Percentiles rank a stretch among this genome's conserved stretches.
Evolutionary conservation across 1,284 basidiomycete species (phyloP).

Genomic region (Leucoagaricus sp.): DNA sequence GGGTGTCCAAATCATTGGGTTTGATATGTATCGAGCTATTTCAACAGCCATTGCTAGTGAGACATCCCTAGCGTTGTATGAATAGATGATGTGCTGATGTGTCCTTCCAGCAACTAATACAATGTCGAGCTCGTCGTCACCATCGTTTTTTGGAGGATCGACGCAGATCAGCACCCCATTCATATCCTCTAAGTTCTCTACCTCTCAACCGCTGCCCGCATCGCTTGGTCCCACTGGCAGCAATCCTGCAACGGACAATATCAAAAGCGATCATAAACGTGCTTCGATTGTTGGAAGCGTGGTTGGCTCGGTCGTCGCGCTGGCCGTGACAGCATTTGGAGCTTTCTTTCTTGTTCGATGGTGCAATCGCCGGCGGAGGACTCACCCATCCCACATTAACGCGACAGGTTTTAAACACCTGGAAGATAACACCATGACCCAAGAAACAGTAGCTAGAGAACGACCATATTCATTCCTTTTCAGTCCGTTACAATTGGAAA

Average conservation of each 20-base stretch:
- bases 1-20: too few relatives aligned
- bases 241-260: not conserved
- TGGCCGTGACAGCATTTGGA: not conserved
- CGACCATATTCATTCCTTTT: not conserved
- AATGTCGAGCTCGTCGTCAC: too few relatives aligned
- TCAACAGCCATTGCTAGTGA: not conserved
- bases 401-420: not conserved
- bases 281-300: conserved; percentile 1
- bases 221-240: not conserved
- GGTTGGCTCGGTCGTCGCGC: conserved; percentile 1
- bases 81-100: too few relatives aligned
- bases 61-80: too few relatives aligned
- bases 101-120: too few relatives aligned
- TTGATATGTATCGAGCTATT: conserved; percentile 2
- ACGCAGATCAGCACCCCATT: too few relatives aligned
- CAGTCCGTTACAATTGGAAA: conserved; percentile 8
- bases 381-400: not conserved
- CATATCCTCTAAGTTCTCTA: too few relatives aligned
- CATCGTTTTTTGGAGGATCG: too few relatives aligned
- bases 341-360: not conserved
- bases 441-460: not conserved
- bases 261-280: not conserved
- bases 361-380: not conserved
- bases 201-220: too few relatives aligned
- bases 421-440: not conserved